Evolutionary conservation across 768 basidiomycete genomes (phyloP), one percentile per base, ranked within the genome.

Genomic region (Tulasnella sp.): DNA sequence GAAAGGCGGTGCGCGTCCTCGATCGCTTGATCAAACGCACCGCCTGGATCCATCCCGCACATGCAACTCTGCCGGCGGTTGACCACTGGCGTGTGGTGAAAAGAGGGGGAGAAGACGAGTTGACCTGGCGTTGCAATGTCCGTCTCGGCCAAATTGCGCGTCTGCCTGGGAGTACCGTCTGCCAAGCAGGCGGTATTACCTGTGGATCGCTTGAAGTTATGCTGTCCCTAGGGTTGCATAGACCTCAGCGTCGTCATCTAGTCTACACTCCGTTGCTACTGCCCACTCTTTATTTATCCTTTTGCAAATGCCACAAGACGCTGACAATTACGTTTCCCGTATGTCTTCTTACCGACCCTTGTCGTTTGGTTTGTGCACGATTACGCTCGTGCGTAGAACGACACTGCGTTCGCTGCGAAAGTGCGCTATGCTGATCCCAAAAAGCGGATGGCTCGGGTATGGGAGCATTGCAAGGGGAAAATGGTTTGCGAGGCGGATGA

Each of bases 31-130:
- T 81, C 84, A 17, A 84, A 86, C 83, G 84, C 82, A 80, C 73
- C 73, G 39, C 71, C 74, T 73, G 75, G 73, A 77, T 77, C 71
- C 75, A 79, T 73, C 73, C 77, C 55, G 19, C 41, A 31, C 17
- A 23, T 29, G 21, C 55, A 57, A 36, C 32, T 27, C 43, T 46
- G 77, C 72, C 80, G 77, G 79, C 72, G 73, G 86, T 81, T 84
- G 59, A 56, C 36, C 36, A 37, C 57, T 35, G 46, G 59, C 37
- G 81, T 75, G 85, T 72, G 87, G 87, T 90, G 87, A 90, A 90
- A 90, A 83, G 88, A 87, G 85, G 86, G 85, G 86, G 86, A 81
- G 87, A 89, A 59, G 60, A 86, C 86, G 87, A 88, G 85, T 80
- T 35, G 57, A 59, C 56, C 15, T 29, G 27, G 31, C 35, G 35